A percentile compares a stretch with the other conserved stretches of the same genome.
These are phyloP conservation scores for Phytopythium delawarense DNA, from an alignment of 352 stramenopile species.

Conservation along the genomic window DNA sequence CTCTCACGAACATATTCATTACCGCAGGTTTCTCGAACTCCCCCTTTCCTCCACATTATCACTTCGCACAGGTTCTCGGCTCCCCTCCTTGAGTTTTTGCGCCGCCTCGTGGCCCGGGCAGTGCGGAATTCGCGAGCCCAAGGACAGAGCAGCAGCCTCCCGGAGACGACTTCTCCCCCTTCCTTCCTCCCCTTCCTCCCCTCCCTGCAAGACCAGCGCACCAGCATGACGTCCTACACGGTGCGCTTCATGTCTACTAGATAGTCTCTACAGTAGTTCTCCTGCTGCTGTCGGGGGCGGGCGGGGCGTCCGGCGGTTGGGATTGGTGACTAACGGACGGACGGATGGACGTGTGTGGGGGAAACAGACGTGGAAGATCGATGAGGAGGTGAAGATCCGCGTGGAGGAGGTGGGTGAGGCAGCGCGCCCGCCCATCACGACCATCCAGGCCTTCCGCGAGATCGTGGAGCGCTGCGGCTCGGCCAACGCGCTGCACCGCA, in stretches of 20 bases:
- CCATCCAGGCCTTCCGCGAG: conserved; percentile 55
- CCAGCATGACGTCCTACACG: conserved; percentile 33
- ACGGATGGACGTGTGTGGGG: not conserved
- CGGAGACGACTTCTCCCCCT: not conserved
- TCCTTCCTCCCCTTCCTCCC: not conserved
- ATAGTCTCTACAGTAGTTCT: not conserved
- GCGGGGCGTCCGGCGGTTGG: too few relatives aligned
- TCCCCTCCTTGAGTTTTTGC: not conserved
- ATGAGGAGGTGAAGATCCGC: conserved; percentile 81
- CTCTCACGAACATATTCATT: not conserved
- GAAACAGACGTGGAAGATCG: conserved; percentile 75
- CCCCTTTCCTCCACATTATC: not conserved
- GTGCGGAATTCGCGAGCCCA: not conserved
- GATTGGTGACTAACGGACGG: not conserved
- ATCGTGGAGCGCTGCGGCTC: conserved; percentile 50
- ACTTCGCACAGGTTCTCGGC: not conserved
- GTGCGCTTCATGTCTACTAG: conserved; percentile 13
- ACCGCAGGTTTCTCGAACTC: too few relatives aligned
- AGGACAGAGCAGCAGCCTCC: not conserved
- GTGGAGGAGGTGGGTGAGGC: conserved; percentile 47
- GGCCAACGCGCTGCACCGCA: conserved; percentile 59
- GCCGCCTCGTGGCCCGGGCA: not conserved
- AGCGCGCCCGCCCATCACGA: conserved; percentile 38
- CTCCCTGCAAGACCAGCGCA: conserved; percentile 10
- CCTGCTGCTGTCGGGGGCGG: too few relatives aligned